phyloP scores from a whole-genome alignment of 768 basidiomycete genomes.

The Lactarius pseudohatsudake region DNA sequence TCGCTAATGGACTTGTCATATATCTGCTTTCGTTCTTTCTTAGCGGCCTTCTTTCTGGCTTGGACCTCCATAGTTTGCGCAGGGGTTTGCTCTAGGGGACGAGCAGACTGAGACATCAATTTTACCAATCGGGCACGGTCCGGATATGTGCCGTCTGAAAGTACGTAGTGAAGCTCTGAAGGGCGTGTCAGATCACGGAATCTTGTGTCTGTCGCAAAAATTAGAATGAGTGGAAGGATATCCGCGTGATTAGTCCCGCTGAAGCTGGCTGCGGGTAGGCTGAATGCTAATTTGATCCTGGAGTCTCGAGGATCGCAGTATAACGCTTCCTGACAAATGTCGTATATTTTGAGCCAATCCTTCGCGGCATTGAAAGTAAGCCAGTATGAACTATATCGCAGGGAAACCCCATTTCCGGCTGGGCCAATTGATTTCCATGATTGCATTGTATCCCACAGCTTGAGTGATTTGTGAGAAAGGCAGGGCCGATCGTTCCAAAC shows the following conservation, averaged over 20 bases:
- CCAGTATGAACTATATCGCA: conserved; percentile 16
- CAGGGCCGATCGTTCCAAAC: neutral
- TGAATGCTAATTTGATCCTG: neutral
- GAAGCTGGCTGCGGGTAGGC: conserved; percentile 1
- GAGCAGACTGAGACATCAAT: neutral
- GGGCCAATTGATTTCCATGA: conserved; percentile 15
- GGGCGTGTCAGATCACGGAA: neutral
- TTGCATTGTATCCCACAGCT: neutral
- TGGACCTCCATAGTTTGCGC: neutral
- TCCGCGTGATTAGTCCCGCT: neutral
- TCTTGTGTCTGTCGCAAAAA: neutral
- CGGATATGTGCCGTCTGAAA: conserved; percentile 7
- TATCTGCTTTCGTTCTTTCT: neutral
- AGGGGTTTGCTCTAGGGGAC: neutral
- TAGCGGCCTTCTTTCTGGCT: neutral
- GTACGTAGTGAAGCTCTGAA: neutral
- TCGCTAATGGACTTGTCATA: neutral
- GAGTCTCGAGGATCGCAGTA: neutral
- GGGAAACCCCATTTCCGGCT: neutral
- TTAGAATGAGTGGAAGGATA: neutral
- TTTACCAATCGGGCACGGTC: neutral
- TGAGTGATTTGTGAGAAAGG: neutral
- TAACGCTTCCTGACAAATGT: neutral
- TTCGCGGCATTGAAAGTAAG: conserved; percentile 5
- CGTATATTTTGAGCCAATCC: neutral